phyloP scores from a whole-genome alignment of 805 yeast species.

The Kodamaea leandrae region DNA sequence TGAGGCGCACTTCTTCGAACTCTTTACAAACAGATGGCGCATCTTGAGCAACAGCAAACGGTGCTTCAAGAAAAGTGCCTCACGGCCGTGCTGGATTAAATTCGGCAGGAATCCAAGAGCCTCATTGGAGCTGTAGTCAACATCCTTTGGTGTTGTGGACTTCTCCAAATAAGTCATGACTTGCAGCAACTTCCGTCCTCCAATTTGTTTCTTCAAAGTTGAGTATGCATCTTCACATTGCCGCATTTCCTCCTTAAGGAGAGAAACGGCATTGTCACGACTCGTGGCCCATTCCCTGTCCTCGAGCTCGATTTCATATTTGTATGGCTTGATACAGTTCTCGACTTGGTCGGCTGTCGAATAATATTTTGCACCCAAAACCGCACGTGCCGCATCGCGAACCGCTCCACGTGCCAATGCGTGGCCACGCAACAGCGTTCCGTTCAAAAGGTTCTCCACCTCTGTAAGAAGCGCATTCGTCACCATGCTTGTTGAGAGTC shows the following conservation, averaged over 20 bases:
- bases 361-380: conserved; percentile 72
- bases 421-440: conserved; percentile 76
- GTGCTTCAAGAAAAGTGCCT: conserved; percentile 76
- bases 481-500: conserved; percentile 78
- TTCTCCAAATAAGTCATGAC: conserved; percentile 72
- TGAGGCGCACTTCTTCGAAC: conserved; percentile 69
- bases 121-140: conserved; percentile 52
- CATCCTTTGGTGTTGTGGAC: conserved; percentile 21
- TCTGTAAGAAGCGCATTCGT: conserved; percentile 79
- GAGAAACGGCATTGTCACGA: conserved; percentile 68
- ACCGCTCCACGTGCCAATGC: conserved; percentile 83
- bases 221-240: conserved; percentile 72
- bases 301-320: conserved; percentile 94
- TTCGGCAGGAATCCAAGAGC: conserved; percentile 82
- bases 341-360: conserved; percentile 98
- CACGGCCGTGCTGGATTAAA: conserved; percentile 73
- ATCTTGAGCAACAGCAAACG: conserved; percentile 67
- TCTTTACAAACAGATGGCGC: conserved; percentile 69
- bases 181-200: conserved; percentile 79
- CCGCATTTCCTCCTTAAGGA: conserved; percentile 78
- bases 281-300: conserved; percentile 90
- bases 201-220: conserved; percentile 64
- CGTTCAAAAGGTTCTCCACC: conserved; percentile 67
- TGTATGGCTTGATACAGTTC: conserved; percentile 95
- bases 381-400: conserved; percentile 78